Conservation (phyloP, 768 basidiomycete genomes). For the Trametes maxima region DNA sequence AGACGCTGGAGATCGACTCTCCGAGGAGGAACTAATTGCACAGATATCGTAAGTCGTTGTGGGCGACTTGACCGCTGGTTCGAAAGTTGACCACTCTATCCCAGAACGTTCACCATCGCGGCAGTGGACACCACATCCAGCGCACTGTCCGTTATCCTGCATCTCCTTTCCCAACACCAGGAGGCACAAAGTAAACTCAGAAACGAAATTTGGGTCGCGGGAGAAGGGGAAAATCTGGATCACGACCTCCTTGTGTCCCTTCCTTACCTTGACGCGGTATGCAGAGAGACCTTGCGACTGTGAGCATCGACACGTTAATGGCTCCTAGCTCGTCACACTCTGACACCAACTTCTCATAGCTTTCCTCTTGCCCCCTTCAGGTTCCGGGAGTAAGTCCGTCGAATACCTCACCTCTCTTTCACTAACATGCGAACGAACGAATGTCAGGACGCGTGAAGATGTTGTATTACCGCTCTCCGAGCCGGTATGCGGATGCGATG, state of each 20-base stretch:
- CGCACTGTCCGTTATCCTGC: conserved; percentile 41
- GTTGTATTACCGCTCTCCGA: conserved; percentile 44
- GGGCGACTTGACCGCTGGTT: neutral
- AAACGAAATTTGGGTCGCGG: conserved; percentile 37
- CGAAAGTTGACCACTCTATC: conserved; percentile 19
- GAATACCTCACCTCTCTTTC: neutral
- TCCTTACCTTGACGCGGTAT: conserved; percentile 64
- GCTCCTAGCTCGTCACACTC: too few species aligned
- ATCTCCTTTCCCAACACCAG: conserved; percentile 38
- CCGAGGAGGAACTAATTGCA: conserved; percentile 25
- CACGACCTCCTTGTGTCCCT: conserved; percentile 47
- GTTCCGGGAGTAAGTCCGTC: conserved; percentile 31
- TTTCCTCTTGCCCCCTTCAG: conserved; percentile 50
- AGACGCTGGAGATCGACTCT: conserved; percentile 17
- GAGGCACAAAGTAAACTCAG: conserved; percentile 45
- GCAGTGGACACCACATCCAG: conserved; percentile 49
- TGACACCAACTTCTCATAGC: too few species aligned
- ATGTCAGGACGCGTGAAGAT: conserved; percentile 39
- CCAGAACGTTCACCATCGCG: conserved; percentile 39
- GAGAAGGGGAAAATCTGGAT: conserved; percentile 30
- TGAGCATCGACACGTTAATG: conserved; percentile 31
- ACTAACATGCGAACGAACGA: neutral
- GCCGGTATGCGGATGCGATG: conserved; percentile 42
- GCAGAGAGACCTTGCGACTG: conserved; percentile 59
- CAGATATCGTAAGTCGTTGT: conserved; percentile 22